A percentile compares a stretch with the other conserved stretches of the same genome.
Conservation (phyloP, 1,284 basidiomycete species). For the Chiua sp. region DNA sequence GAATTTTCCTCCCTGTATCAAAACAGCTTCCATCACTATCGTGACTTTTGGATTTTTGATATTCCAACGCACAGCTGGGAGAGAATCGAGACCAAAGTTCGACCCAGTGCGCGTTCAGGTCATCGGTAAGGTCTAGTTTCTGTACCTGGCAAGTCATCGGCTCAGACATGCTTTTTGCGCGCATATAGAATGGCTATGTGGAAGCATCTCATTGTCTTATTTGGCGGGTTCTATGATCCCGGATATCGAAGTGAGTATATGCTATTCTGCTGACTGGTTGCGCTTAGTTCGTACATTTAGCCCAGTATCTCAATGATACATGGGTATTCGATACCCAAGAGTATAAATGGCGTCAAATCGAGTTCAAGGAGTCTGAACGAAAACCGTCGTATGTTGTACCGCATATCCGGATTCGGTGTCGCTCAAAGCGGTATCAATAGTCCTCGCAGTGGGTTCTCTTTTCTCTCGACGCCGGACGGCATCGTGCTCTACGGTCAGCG, state of each 20-base stretch:
- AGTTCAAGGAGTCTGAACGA: slow-evolving; percentile 70
- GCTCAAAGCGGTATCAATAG: slow-evolving; percentile 42
- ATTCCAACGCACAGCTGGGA: slow-evolving; percentile 84
- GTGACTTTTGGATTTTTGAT: slow-evolving; percentile 87
- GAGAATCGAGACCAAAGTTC: slow-evolving; percentile 83
- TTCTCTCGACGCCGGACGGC: slow-evolving; percentile 82
- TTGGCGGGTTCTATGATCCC: slow-evolving; percentile 89
- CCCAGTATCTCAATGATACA: slow-evolving; percentile 85
- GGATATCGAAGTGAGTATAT: slow-evolving; percentile 68
- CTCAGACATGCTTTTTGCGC: neutral
- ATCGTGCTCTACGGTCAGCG: slow-evolving; percentile 78
- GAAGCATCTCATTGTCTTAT: slow-evolving; percentile 88
- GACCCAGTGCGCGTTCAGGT: slow-evolving; percentile 84
- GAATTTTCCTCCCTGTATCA: slow-evolving; percentile 89
- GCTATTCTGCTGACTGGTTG: neutral
- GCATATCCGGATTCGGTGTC: no score
- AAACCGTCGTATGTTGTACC: slow-evolving; percentile 64
- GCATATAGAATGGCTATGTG: slow-evolving; percentile 81
- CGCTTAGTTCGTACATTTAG: slow-evolving; percentile 40
- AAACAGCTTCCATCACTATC: slow-evolving; percentile 91
- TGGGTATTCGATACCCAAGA: slow-evolving; percentile 91
- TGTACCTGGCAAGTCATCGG: neutral
- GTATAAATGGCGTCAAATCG: slow-evolving; percentile 88
- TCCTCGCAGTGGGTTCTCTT: slow-evolving; percentile 87
- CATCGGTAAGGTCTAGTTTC: slow-evolving; percentile 57